Percentiles rank a stretch among this genome's conserved stretches.
These are phyloP conservation scores for Naganishia cerealis DNA, from an alignment of 1,284 basidiomycete species.

Conservation along the genomic window DNA sequence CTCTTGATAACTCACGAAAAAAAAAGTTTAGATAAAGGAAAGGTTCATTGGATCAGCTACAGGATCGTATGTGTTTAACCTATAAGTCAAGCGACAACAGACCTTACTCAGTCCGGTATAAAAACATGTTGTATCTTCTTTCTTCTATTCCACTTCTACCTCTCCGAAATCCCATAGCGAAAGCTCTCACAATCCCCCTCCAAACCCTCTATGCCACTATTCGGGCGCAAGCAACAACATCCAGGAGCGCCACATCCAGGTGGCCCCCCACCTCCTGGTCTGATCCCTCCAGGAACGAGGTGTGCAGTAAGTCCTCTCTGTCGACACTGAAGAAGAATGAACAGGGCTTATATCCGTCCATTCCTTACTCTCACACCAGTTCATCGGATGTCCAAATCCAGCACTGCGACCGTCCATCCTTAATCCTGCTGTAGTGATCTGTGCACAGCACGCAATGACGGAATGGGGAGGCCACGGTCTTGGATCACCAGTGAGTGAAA, in stretches of 20 bases:
- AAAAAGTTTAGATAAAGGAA: background rate
- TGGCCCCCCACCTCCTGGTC: background rate
- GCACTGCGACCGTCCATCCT: conserved; percentile 13
- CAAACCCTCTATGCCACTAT: conserved; percentile 5
- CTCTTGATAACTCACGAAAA: background rate
- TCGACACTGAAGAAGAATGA: background rate
- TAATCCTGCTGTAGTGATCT: conserved; percentile 16
- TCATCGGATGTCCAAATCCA: conserved; percentile 29
- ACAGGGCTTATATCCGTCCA: background rate
- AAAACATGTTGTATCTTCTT: background rate
- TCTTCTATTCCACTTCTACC: background rate
- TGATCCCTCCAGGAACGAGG: conserved; percentile 10
- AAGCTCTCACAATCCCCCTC: background rate
- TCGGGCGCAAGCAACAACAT: conserved; percentile 6
- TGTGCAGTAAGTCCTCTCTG: conserved; percentile 7
- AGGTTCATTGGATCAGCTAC: background rate
- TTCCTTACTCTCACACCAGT: background rate
- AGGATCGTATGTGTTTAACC: background rate
- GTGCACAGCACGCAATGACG: conserved; percentile 27
- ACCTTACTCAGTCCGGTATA: background rate
- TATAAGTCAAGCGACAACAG: background rate
- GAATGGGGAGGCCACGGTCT: conserved; percentile 22
- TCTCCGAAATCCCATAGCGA: background rate
- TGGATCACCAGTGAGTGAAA: background rate
- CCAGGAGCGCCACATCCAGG: background rate